Conservation (phyloP, 1,284 basidiomycete genomes). For the Mycena sp. region DNA sequence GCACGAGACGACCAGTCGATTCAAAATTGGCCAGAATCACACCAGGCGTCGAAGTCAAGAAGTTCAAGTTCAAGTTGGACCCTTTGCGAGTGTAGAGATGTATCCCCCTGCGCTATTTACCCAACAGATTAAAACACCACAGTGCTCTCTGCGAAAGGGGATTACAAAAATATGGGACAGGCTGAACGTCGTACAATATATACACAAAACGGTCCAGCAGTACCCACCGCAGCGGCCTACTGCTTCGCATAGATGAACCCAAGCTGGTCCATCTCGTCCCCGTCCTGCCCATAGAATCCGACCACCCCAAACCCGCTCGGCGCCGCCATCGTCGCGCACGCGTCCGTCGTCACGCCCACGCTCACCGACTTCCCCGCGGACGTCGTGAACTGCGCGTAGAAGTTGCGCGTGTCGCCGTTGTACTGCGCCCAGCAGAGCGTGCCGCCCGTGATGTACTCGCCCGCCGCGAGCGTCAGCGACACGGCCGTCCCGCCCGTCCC, state of each 20-base stretch:
- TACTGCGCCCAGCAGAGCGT: slow-evolving; percentile 42
- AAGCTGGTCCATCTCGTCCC: slow-evolving; percentile 46
- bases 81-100: too few species aligned
- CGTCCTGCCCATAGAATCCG: slow-evolving; percentile 46
- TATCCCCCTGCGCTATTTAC: too few species aligned
- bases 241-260: slow-evolving; percentile 30
- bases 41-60: too few species aligned
- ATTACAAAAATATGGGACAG: too few species aligned
- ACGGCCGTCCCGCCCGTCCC: slow-evolving; percentile 45
- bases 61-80: too few species aligned
- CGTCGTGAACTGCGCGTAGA: slow-evolving; percentile 44
- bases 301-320: slow-evolving; percentile 44
- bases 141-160: too few species aligned
- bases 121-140: too few species aligned
- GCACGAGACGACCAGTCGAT: too few species aligned
- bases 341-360: slow-evolving; percentile 42
- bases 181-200: too few species aligned
- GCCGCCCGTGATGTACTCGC: slow-evolving; percentile 38
- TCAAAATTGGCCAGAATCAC: too few species aligned
- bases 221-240: too few species aligned
- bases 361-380: slow-evolving; percentile 41
- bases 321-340: slow-evolving; percentile 40
- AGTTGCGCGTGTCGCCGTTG: slow-evolving; percentile 42
- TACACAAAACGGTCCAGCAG: too few species aligned
- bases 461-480: slow-evolving; percentile 39